phyloP scores from a whole-genome alignment of 257 asterid genomes.

The Nicotiana tomentosiformis region DNA sequence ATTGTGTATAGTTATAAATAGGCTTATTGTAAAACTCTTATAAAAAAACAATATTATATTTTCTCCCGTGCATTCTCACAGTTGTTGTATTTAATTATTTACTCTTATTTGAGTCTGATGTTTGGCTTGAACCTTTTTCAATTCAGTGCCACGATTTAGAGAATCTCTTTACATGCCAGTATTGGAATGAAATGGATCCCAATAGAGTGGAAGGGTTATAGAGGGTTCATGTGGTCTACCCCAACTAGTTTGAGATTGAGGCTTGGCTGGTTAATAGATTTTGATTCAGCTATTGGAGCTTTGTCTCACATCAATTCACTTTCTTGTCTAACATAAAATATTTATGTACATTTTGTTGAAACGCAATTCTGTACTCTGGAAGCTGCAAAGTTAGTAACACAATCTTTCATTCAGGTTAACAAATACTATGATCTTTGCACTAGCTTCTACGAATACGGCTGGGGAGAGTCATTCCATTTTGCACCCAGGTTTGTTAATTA shows the following conservation, averaged over 20 bases:
- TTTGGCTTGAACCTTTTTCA: not conserved
- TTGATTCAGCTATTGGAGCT: not conserved
- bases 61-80: too few species aligned
- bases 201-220: not conserved
- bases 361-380: not conserved
- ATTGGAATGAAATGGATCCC: not conserved
- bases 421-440: constrained; percentile 96
- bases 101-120: not conserved
- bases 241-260: not conserved
- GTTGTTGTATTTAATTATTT: not conserved
- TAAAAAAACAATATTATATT: too few species aligned
- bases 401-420: constrained; percentile 57
- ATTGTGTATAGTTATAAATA: too few species aligned
- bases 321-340: not conserved
- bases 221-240: not conserved
- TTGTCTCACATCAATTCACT: not conserved
- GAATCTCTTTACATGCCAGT: not conserved
- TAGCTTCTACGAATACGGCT: constrained; percentile 97
- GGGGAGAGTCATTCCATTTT: constrained; percentile 99
- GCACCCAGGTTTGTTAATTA: constrained; percentile 66
- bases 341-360: not conserved
- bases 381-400: not conserved
- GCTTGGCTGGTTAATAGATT: not conserved
- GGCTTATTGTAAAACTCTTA: too few species aligned
- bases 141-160: not conserved